Base-by-base conservation (phyloP, 2,329 filamentous ascomycete species). In the Ophiocordyceps camponoti-floridani region DNA sequence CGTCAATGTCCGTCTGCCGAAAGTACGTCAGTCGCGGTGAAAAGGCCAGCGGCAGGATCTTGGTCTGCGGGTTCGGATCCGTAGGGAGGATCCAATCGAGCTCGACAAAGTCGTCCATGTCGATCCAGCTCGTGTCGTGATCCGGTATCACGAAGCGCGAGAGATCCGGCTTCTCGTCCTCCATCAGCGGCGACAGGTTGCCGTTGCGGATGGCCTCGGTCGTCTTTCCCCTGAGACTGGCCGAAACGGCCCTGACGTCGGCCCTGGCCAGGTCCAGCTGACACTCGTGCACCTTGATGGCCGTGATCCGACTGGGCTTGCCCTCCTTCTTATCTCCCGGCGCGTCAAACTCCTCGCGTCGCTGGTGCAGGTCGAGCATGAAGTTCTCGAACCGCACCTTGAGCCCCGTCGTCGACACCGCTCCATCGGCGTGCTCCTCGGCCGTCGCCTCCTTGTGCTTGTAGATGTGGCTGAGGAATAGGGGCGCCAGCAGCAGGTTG, bases 71-170 rank as follows among this genome's bases (percentile, higher is more conserved):
- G 51, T 94, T 93, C 30, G 82, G 77, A 56, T 94, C 85, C 13
- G 85, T 82, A 0, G 89, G 89, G 23, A 95, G 64, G 45, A 94
- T 88, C 89, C 89, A 96, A 58, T 95, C 93, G 19, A 98, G 67
- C 60, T 98, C 91, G 28, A 98, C 88, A 62, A 98, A 98, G 58
- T 98, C 91, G 57, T 98, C 91, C 87, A 98, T 96, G 56, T 98
- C 91, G 49, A 98, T 88, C 91, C 91, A 98, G 45, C 82, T 87
- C 52, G 87, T 79, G 56, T 98, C 91, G 45, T 93, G 84, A 58
- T 98, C 91, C 0, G 91, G 89, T 43, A 98, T 98, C 0, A 81
- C 89, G 58, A 98, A 98, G 44, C 82, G 81, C 0, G 88, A 94
- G 43, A 94, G 69, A 57, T 89, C 82, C 3, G 75, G 75, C 8